These are phyloP conservation scores for Fusarium sp. DNA, from an alignment of 2,329 filamentous ascomycete genomes.

Conservation along the genomic window DNA sequence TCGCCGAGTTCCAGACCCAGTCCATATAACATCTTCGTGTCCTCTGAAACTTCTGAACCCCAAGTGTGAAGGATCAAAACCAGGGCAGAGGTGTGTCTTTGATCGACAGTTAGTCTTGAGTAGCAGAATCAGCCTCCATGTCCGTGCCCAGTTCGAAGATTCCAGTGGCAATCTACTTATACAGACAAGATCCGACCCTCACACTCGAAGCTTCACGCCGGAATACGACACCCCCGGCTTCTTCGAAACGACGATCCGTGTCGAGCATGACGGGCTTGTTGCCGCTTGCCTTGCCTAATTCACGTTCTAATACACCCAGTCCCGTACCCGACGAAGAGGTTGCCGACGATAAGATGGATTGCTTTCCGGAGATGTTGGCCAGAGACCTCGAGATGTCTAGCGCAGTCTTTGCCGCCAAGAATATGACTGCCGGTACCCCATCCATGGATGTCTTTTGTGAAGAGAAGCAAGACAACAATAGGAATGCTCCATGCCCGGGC, in stretches of 20 bases:
- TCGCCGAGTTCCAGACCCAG: conserved; percentile 40
- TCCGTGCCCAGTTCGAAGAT: conserved; percentile 37
- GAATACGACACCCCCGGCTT: conserved; percentile 36
- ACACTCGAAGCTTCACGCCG: conserved; percentile 19
- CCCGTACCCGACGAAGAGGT: conserved; percentile 43
- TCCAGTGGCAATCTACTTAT: conserved; percentile 46
- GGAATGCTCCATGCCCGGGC: conserved; percentile 32
- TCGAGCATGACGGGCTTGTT: conserved; percentile 59
- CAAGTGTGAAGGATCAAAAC: conserved; percentile 20
- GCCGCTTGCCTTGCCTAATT: conserved; percentile 55
- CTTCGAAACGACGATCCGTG: conserved; percentile 54
- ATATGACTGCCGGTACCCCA: conserved; percentile 68
- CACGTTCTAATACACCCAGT: conserved; percentile 45
- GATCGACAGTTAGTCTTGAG: conserved; percentile 18
- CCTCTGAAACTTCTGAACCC: conserved; percentile 20
- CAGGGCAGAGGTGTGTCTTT: conserved; percentile 32
- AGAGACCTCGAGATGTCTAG: conserved; percentile 67
- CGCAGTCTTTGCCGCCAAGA: conserved; percentile 64
- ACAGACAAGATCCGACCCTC: conserved; percentile 40
- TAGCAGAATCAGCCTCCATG: conserved; percentile 26
- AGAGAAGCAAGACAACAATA: conserved; percentile 39
- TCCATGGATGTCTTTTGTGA: conserved; percentile 54
- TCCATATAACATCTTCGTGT: conserved; percentile 36
- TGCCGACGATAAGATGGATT: conserved; percentile 56
- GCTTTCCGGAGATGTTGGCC: conserved; percentile 70